Base-by-base conservation (phyloP, 371 early-diverging fungal species). In the Syncephalastrum sp. region DNA sequence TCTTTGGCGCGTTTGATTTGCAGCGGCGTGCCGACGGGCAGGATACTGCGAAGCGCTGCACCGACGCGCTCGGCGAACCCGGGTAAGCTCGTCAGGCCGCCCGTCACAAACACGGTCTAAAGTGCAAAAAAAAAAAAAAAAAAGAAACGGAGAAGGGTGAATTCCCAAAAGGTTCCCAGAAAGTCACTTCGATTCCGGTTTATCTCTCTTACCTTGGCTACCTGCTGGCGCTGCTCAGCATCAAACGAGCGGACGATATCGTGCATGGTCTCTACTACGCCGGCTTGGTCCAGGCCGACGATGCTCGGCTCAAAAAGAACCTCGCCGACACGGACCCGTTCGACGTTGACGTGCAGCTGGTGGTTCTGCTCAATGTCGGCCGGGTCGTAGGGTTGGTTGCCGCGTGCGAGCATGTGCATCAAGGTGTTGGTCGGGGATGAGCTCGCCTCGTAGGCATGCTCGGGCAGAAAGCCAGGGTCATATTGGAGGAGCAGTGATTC, bases 321-420 rank as follows among this genome's bases (percentile, higher is more conserved):
- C 74, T 95, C 96, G 3, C 93, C 91, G 12, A 94, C 91, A 12
- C 93, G 76, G 15, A 89, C 84, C 23, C 94, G 85, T 60, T 95
- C 96, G 10, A 95, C 81, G 59, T 95, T 95, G 47, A 95, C 72
- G 65, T 91, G 95, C 2, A 95, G 65, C 59, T 94, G 94, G 67
- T 92, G 88, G 10, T 73, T 73, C 50, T 82, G 83, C 4, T 76
- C 84, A 5, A 83, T 69, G 33, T 83, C 82, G 0, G 80, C 81
- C 5, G 90, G 83, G 49, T 89, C 90, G n/a, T 84, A 83, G 1
- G 82, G 74, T 17, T 82, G 84, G 1, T 76, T 60, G 5, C 88
- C 89, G 47, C 82, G 74, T 1, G 79, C 62, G 14, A 87, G 64
- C 23, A 79, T 58, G 62, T 79, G 80, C 45, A 82, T 55, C 6